Conservation (phyloP, 139 green algal species). For the Micractinium conductrix region DNA sequence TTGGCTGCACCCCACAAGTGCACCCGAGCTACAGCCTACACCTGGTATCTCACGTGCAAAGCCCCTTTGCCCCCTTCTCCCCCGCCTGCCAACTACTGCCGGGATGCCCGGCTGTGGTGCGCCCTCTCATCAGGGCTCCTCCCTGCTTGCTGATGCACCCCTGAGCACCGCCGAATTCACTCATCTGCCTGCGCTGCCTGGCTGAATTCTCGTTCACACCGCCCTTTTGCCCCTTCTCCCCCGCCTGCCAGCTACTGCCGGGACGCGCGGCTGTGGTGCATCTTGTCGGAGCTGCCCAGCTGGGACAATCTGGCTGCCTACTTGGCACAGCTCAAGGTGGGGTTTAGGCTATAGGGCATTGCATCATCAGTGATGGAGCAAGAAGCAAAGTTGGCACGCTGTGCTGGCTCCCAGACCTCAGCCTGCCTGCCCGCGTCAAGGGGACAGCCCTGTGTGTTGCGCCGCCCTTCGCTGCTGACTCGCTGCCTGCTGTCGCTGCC, state of each 20-base stretch:
- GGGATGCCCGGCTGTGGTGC: neutral
- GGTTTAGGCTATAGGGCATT: neutral
- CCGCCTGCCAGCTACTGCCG: slow-evolving; percentile 16
- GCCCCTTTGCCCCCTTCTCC: too few species aligned
- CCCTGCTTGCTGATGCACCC: too few species aligned
- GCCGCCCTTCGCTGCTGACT: too few species aligned
- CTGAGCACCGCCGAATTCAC: too few species aligned
- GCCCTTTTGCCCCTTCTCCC: too few species aligned
- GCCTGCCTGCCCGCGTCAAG: neutral
- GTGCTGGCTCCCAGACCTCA: neutral
- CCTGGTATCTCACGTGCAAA: too few species aligned
- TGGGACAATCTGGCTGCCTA: slow-evolving; percentile 2
- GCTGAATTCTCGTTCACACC: too few species aligned
- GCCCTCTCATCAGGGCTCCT: too few species aligned
- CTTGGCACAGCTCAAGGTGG: slow-evolving; percentile 9
- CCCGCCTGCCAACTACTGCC: slow-evolving; percentile 12
- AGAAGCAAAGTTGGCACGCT: neutral
- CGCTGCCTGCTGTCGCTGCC: neutral
- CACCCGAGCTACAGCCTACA: too few species aligned
- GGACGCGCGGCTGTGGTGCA: neutral
- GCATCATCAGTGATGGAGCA: neutral
- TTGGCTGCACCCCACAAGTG: too few species aligned
- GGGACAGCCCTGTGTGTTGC: neutral
- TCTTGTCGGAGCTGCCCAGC: slow-evolving; percentile 16
- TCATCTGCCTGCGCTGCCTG: too few species aligned